Percentiles rank a stretch among this genome's conserved stretches.
Evolutionary conservation across 2,329 filamentous ascomycete genomes (phyloP).

Genomic region (Fusarium coicis): DNA sequence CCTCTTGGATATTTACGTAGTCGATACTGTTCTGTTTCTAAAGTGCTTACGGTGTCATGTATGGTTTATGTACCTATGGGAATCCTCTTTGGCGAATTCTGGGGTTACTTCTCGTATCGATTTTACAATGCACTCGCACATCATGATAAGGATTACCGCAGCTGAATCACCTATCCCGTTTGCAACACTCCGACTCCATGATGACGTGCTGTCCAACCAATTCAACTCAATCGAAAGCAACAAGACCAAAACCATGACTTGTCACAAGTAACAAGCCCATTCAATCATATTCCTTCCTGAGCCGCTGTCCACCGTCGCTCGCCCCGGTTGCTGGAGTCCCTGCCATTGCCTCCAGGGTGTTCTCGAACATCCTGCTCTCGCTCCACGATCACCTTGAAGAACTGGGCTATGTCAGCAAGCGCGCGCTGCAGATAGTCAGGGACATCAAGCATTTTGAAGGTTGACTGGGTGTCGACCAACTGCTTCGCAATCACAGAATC

Average conservation of each 20-base stretch:
- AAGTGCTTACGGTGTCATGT: not conserved
- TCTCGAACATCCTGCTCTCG: conserved; percentile 52
- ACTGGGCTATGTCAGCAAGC: conserved; percentile 62
- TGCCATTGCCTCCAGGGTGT: conserved; percentile 30
- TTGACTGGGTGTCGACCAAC: conserved; percentile 62
- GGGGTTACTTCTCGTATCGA: not conserved
- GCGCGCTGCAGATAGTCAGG: conserved; percentile 56
- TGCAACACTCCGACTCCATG: not conserved
- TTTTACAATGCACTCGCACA: not conserved
- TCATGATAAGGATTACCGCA: not conserved
- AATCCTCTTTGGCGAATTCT: not conserved
- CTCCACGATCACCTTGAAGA: conserved; percentile 65
- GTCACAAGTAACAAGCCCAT: not conserved
- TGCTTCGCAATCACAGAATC: conserved; percentile 69
- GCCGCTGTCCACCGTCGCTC: conserved; percentile 19
- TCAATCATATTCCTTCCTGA: not conserved
- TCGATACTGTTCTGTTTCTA: not conserved
- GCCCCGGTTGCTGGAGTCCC: not conserved
- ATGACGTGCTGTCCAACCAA: not conserved
- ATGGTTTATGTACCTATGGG: not conserved
- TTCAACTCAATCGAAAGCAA: not conserved
- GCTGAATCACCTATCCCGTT: not conserved
- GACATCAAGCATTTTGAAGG: conserved; percentile 62
- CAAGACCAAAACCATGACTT: not conserved
- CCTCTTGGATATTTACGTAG: not conserved